These are phyloP conservation scores for Asterophora parasitica DNA, from an alignment of 768 basidiomycete genomes.

Conservation along the genomic window DNA sequence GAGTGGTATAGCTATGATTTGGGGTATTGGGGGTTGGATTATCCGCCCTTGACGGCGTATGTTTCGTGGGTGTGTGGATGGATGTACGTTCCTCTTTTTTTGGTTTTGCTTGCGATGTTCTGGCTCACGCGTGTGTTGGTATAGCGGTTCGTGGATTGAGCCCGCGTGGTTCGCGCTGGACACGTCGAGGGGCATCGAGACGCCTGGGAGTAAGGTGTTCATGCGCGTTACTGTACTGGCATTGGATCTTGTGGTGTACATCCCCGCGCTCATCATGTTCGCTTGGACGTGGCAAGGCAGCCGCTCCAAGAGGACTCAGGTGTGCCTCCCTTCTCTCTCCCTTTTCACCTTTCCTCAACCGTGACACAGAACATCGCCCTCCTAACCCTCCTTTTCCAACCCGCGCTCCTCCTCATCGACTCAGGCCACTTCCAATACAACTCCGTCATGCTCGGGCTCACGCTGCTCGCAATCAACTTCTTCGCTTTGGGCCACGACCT, in stretches of 20 bases:
- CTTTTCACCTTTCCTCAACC: conserved; percentile 1
- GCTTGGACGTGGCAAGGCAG: conserved; percentile 58
- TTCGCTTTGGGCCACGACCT: conserved; percentile 69
- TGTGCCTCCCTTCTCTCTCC: conserved; percentile 25
- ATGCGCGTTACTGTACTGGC: conserved; percentile 76
- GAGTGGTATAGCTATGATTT: conserved; percentile 90
- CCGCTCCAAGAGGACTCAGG: conserved; percentile 76
- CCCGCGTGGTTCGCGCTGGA: conserved; percentile 69
- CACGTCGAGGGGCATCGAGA: conserved; percentile 69
- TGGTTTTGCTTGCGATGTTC: neutral
- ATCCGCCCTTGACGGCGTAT: conserved; percentile 91
- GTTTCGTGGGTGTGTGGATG: conserved; percentile 78
- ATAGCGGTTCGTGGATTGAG: conserved; percentile 36
- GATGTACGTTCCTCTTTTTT: conserved; percentile 44
- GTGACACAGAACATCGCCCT: conserved; percentile 56
- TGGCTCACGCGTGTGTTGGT: neutral
- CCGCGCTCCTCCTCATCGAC: conserved; percentile 79
- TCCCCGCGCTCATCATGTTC: conserved; percentile 70
- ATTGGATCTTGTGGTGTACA: conserved; percentile 67
- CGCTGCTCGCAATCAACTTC: conserved; percentile 62
- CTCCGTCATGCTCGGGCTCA: conserved; percentile 85
- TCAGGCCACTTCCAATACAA: conserved; percentile 97
- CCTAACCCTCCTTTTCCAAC: conserved; percentile 73
- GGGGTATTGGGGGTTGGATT: conserved; percentile 92
- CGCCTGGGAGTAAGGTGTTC: conserved; percentile 58